A percentile compares a stretch with the other conserved stretches of the same genome.
Conservation (phyloP, 768 basidiomycete species). For the Agaricus bisporus region DNA sequence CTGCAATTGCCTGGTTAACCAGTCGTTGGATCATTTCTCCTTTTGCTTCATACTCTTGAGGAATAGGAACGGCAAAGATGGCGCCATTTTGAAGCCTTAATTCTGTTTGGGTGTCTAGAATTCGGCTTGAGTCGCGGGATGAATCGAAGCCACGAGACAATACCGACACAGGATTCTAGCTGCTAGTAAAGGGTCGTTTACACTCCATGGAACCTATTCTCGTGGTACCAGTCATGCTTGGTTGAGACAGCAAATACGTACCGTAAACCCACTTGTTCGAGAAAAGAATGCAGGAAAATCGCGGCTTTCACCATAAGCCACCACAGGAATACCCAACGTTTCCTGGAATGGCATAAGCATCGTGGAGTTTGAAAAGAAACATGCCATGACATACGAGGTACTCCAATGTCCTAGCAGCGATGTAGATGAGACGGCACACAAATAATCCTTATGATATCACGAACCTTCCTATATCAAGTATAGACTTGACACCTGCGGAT, state of each 20-base stretch:
- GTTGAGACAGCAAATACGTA: slow-evolving; percentile 20
- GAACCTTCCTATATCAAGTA: slow-evolving; percentile 84
- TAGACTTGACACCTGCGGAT: slow-evolving; percentile 92
- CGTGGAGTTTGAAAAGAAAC: neutral
- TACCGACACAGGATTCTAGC: slow-evolving; percentile 70
- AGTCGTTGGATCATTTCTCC: slow-evolving; percentile 68
- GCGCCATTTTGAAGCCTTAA: slow-evolving; percentile 73
- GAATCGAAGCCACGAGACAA: neutral
- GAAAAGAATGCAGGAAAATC: slow-evolving; percentile 97
- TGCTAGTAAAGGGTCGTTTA: slow-evolving; percentile 54
- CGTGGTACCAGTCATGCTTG: neutral
- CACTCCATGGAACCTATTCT: slow-evolving; percentile 74
- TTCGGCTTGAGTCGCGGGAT: neutral
- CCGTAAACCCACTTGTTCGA: slow-evolving; percentile 76
- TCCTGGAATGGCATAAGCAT: slow-evolving; percentile 45
- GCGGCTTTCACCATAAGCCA: slow-evolving; percentile 65
- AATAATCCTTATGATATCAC: slow-evolving; percentile 10
- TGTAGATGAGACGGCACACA: neutral
- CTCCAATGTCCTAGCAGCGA: slow-evolving; percentile 59
- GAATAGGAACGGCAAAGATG: slow-evolving; percentile 88
- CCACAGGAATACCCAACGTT: slow-evolving; percentile 89
- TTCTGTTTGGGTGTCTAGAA: slow-evolving; percentile 59
- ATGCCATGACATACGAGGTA: slow-evolving; percentile 50
- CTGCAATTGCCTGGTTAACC: slow-evolving; percentile 78
- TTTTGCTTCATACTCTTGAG: slow-evolving; percentile 59